phyloP scores from a whole-genome alignment of 106 monocot genomes.

The Phalaenopsis equestris region DNA sequence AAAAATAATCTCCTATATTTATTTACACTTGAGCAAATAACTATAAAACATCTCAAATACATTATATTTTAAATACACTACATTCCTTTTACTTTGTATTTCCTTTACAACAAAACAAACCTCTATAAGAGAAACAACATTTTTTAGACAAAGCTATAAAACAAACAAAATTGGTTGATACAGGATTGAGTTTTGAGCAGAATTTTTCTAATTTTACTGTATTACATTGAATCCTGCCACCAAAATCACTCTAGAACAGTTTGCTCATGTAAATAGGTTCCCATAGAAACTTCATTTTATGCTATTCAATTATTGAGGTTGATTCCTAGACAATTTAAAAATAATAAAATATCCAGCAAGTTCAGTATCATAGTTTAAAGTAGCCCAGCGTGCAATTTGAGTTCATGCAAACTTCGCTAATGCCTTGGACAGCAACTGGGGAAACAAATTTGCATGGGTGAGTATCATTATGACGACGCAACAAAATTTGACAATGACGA shows the following conservation, averaged over 20 bases:
- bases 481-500: background rate
- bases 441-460: background rate
- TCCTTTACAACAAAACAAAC: too few species aligned
- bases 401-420: too few species aligned
- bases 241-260: background rate
- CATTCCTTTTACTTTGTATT: too few species aligned
- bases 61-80: too few species aligned
- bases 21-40: too few species aligned
- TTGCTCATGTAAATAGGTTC: background rate
- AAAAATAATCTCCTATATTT: too few species aligned
- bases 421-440: too few species aligned
- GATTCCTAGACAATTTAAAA: background rate
- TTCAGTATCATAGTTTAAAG: too few species aligned
- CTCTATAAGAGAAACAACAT: background rate
- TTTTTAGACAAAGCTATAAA: background rate
- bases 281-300: background rate
- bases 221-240: background rate
- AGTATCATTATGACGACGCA: background rate
- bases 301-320: background rate
- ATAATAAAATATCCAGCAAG: too few species aligned
- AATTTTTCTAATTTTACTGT: background rate
- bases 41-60: too few species aligned
- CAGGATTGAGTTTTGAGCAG: background rate
- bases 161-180: background rate
- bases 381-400: too few species aligned